phyloP scores from a whole-genome alignment of 805 yeast species.

The Kazachstania africana region DNA sequence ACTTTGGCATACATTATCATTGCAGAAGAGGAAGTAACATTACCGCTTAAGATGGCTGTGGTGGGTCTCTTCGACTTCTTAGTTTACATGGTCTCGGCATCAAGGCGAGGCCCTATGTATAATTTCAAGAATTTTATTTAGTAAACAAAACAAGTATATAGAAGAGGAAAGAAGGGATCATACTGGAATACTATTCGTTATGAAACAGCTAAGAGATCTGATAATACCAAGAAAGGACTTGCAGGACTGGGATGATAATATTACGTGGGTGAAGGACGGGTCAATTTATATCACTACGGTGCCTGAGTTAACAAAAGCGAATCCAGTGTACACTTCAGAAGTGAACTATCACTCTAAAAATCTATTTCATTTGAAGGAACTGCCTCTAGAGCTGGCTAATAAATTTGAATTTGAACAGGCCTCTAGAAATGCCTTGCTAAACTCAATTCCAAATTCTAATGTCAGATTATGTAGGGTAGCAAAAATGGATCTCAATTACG shows the following conservation, averaged over 20 bases:
- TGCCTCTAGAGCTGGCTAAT: conserved; percentile 12
- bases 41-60: no score
- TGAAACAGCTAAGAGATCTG: conserved; percentile 22
- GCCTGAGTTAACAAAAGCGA: conserved; percentile 19
- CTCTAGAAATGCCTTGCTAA: conserved; percentile 14
- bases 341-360: conserved; percentile 11
- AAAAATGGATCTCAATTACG: conserved; percentile 7
- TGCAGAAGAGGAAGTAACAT: no score
- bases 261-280: conserved; percentile 24
- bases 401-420: conserved; percentile 20
- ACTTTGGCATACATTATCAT: no score
- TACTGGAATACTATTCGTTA: no score
- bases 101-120: no score
- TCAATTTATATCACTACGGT: conserved; percentile 16
- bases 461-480: conserved; percentile 14
- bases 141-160: no score
- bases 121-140: no score
- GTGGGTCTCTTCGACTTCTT: no score
- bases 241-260: conserved; percentile 16
- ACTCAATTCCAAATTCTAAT: conserved; percentile 20
- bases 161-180: no score
- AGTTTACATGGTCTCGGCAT: no score
- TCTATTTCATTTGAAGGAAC: conserved; percentile 19
- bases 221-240: conserved; percentile 18
- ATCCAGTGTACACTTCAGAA: conserved; percentile 16